Conservation (phyloP, 495 filamentous ascomycete species). For the Pseudevernia furfuracea region DNA sequence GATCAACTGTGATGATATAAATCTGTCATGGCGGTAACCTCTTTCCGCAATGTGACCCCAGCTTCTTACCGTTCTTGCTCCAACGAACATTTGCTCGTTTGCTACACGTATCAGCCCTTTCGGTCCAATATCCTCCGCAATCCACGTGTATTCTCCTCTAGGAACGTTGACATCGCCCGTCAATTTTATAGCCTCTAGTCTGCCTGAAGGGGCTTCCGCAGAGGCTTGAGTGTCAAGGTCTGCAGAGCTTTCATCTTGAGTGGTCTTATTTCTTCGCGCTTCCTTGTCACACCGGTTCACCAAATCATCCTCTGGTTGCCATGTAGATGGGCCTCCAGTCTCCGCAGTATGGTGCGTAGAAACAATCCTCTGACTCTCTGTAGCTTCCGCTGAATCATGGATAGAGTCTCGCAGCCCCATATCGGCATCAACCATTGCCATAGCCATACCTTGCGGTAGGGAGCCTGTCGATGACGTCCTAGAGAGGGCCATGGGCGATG, state of each 20-base stretch:
- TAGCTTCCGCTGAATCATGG: neutral
- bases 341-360: neutral
- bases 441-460: slow-evolving; percentile 6
- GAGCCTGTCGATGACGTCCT: slow-evolving; percentile 11
- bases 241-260: neutral
- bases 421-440: slow-evolving; percentile 1
- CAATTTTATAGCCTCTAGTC: slow-evolving; percentile 75
- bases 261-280: neutral
- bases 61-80: slow-evolving; percentile 67
- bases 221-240: neutral
- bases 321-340: neutral
- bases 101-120: slow-evolving; percentile 53
- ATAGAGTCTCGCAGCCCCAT: neutral
- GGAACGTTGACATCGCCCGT: slow-evolving; percentile 88
- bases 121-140: slow-evolving; percentile 65
- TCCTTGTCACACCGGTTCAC: neutral
- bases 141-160: slow-evolving; percentile 72
- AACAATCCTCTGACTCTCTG: neutral
- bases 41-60: slow-evolving; percentile 66
- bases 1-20: slow-evolving; percentile 66
- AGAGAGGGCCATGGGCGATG: slow-evolving; percentile 14
- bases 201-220: slow-evolving; percentile 34
- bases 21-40: slow-evolving; percentile 64
- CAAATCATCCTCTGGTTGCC: neutral
- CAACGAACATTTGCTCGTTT: slow-evolving; percentile 59